A percentile compares a stretch with the other conserved stretches of the same genome.
phyloP scores from a whole-genome alignment of 2,329 filamentous ascomycete genomes.

The Ceratocystis lukuohia region DNA sequence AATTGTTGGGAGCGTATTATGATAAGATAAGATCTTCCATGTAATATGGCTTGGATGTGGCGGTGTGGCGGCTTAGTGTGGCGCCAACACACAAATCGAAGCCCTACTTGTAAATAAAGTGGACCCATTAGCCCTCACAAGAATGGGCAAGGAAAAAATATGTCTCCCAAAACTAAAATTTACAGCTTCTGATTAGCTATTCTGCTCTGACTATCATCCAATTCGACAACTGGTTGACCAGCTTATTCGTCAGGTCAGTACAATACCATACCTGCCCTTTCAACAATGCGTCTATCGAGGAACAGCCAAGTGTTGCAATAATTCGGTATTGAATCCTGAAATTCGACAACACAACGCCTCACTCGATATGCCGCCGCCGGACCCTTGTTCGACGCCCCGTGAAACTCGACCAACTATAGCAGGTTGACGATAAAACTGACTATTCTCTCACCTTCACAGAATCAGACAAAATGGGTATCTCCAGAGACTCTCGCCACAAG shows the following conservation, averaged over 20 bases:
- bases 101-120: conserved; percentile 13
- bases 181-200: conserved; percentile 2
- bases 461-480: conserved; percentile 95
- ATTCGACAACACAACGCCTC: not conserved
- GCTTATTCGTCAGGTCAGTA: conserved; percentile 37
- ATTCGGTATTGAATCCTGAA: not conserved
- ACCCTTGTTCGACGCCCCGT: not conserved
- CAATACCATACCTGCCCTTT: not conserved
- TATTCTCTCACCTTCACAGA: conserved; percentile 32
- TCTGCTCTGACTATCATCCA: conserved; percentile 26
- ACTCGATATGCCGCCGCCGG: not conserved
- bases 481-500: conserved; percentile 99
- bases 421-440: conserved; percentile 15
- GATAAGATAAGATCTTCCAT: not conserved
- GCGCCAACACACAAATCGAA: conserved; percentile 11
- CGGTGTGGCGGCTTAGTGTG: not conserved
- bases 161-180: conserved; percentile 10
- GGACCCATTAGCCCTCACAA: conserved; percentile 14
- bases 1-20: not conserved
- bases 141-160: conserved; percentile 12
- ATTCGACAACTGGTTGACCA: conserved; percentile 37
- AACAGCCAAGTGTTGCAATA: not conserved
- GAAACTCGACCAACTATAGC: not conserved
- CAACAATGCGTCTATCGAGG: not conserved
- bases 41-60: not conserved